Evolutionary conservation across 1,139 yeast species (phyloP).

Genomic region (Saccharomyces pastorianus): DNA sequence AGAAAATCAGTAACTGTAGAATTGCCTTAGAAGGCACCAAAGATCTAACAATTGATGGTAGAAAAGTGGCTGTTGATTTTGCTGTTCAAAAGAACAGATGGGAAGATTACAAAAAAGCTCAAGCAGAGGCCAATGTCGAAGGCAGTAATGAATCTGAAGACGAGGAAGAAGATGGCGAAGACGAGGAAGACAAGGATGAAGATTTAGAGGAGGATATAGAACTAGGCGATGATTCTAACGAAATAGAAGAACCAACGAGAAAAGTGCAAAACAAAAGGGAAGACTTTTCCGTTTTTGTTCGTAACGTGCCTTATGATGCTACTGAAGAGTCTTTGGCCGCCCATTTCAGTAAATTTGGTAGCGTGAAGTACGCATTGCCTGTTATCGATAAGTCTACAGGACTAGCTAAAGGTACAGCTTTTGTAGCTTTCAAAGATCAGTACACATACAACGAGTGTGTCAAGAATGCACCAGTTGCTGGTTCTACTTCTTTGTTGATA

Average conservation of each 20-base stretch:
- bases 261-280: constrained; percentile 54
- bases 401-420: constrained; percentile 88
- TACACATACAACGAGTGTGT: constrained; percentile 63
- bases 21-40: constrained; percentile 66
- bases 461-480: constrained; percentile 68
- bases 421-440: constrained; percentile 69
- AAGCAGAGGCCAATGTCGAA: constrained; percentile 34
- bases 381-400: constrained; percentile 83
- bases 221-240: constrained; percentile 31
- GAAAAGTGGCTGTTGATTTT: constrained; percentile 90
- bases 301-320: constrained; percentile 93
- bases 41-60: constrained; percentile 77
- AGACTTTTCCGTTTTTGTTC: constrained; percentile 66
- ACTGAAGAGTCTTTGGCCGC: constrained; percentile 67
- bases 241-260: constrained; percentile 32
- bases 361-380: constrained; percentile 86
- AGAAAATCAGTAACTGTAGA: constrained; percentile 68
- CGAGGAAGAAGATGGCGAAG: constrained; percentile 33
- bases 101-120: constrained; percentile 44
- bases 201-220: constrained; percentile 30
- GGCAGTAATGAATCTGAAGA: constrained; percentile 33
- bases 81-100: constrained; percentile 85
- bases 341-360: constrained; percentile 78
- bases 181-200: constrained; percentile 28
- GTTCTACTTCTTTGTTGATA: constrained; percentile 69